Percentiles rank a stretch among this genome's conserved stretches.
These are phyloP conservation scores for Parmales sp. DNA, from an alignment of 108 stramenopile species.

Conservation along the genomic window DNA sequence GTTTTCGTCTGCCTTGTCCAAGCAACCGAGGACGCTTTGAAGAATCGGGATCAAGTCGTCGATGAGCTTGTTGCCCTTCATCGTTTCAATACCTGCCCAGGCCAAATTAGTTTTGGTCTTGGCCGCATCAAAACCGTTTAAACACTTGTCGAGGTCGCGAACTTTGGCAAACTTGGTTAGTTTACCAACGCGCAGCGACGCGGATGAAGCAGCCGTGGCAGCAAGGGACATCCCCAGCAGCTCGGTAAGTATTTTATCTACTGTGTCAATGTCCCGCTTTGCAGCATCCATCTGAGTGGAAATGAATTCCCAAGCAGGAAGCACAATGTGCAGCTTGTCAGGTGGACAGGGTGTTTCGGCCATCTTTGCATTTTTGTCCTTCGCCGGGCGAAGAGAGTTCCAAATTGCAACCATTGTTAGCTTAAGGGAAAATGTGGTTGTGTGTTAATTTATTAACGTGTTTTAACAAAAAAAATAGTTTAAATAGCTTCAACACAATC, in stretches of 20 bases:
- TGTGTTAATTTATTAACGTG: too few relatives aligned
- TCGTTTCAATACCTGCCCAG: neutral
- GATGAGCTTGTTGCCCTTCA: neutral
- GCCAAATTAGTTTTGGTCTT: neutral
- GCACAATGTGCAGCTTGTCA: neutral
- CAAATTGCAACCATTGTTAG: neutral
- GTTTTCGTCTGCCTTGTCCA: too few relatives aligned
- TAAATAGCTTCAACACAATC: too few relatives aligned
- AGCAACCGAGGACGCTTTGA: too few relatives aligned
- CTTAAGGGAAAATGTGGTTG: too few relatives aligned
- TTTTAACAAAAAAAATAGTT: too few relatives aligned
- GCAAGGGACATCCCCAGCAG: neutral
- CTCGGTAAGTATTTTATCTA: too few relatives aligned
- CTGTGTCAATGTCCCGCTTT: neutral
- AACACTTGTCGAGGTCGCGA: neutral
- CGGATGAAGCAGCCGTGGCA: neutral
- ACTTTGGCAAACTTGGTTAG: neutral
- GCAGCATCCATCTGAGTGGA: neutral
- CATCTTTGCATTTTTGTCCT: neutral
- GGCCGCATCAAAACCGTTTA: neutral
- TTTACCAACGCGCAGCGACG: neutral
- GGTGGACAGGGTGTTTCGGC: neutral
- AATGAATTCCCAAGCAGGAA: neutral
- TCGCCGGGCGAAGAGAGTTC: neutral
- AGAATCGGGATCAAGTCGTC: neutral